Percentiles rank a stretch among this genome's conserved stretches.
Conservation (phyloP, 2,329 filamentous ascomycete genomes). For the Sporothrix globosa region DNA sequence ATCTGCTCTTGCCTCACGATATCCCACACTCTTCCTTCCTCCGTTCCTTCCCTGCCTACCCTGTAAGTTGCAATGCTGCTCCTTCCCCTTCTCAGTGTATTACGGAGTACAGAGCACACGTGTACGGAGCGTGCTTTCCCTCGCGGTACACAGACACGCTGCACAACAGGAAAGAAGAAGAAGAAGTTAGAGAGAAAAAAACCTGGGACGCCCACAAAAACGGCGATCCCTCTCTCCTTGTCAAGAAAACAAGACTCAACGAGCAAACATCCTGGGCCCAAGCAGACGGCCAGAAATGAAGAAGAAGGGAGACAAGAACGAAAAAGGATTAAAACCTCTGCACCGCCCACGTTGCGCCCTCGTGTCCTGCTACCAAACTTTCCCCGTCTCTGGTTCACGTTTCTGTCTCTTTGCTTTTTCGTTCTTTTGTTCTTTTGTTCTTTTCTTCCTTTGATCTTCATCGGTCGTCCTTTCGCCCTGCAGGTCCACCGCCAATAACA, state of each 20-base stretch:
- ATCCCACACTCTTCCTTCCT: background rate
- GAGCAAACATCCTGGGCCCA: background rate
- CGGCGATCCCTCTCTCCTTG: constrained; percentile 24
- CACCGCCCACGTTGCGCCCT: constrained; percentile 3
- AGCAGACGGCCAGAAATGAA: background rate
- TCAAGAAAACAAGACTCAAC: constrained; percentile 1
- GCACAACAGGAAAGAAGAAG: background rate
- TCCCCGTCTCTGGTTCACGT: constrained; percentile 7
- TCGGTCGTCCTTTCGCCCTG: background rate
- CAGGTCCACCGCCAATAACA: constrained; percentile 1
- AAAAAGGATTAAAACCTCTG: constrained; percentile 17
- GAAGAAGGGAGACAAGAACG: background rate
- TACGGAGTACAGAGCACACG: constrained; percentile 9
- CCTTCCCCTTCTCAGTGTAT: background rate
- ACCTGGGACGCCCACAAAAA: constrained; percentile 19
- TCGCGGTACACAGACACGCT: background rate
- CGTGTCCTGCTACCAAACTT: constrained; percentile 17
- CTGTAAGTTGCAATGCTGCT: background rate
- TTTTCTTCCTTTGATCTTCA: constrained; percentile 1
- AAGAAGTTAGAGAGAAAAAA: background rate
- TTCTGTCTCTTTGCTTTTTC: too few species aligned
- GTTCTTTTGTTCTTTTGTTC: background rate
- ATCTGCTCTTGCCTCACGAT: constrained; percentile 22
- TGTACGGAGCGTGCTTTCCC: constrained; percentile 15
- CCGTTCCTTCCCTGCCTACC: background rate